Conservation (phyloP, 345 rosid species). For the Hevea brasiliensis region DNA sequence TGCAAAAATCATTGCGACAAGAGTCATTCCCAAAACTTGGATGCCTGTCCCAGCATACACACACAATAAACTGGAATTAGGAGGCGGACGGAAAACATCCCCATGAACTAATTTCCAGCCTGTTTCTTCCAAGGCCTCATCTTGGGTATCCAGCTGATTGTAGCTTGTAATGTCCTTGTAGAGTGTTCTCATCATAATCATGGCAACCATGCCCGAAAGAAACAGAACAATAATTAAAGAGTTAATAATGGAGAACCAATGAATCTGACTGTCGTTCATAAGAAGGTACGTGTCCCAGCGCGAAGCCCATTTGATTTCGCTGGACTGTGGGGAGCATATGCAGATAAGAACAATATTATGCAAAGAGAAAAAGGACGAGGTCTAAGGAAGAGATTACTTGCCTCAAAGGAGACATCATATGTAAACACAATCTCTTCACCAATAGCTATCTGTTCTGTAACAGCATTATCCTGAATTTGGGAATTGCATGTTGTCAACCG, state of each 20-base stretch:
- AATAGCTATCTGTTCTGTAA: slow-evolving; percentile 75
- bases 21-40: slow-evolving; percentile 42
- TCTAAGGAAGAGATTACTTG: slow-evolving; percentile 17
- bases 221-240: slow-evolving; percentile 46
- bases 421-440: slow-evolving; percentile 81
- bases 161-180: slow-evolving; percentile 44
- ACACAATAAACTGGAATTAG: slow-evolving; percentile 39
- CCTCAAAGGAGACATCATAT: slow-evolving; percentile 86
- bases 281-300: slow-evolving; percentile 49
- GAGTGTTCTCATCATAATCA: slow-evolving; percentile 46
- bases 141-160: slow-evolving; percentile 48
- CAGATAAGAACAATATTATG: neutral
- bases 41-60: slow-evolving; percentile 46
- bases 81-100: slow-evolving; percentile 47
- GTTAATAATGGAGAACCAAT: slow-evolving; percentile 47
- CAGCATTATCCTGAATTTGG: slow-evolving; percentile 76
- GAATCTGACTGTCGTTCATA: slow-evolving; percentile 45
- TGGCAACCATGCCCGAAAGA: slow-evolving; percentile 51
- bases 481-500: slow-evolving; percentile 82
- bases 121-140: slow-evolving; percentile 46
- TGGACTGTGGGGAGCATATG: slow-evolving; percentile 3
- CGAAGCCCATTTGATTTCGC: slow-evolving; percentile 49
- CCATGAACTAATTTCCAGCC: slow-evolving; percentile 51
- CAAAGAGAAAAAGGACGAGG: neutral
- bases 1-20: slow-evolving; percentile 48